Percentiles rank a stretch among this genome's conserved stretches.
phyloP scores from a whole-genome alignment of 306 rosid genomes.

The Abrus precatorius region DNA sequence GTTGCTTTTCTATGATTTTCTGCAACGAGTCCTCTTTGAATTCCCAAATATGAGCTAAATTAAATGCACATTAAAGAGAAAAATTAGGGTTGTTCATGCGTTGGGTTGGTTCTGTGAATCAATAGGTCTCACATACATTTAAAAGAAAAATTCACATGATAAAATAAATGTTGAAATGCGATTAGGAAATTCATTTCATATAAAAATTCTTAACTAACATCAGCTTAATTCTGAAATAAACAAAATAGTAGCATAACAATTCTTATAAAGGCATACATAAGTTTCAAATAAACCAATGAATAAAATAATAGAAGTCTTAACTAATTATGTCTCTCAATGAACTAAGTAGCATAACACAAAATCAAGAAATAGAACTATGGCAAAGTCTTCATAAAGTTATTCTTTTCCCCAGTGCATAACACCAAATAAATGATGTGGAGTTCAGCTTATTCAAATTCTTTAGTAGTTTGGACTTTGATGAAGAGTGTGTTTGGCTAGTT shows the following conservation, averaged over 20 bases:
- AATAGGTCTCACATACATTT: neutral
- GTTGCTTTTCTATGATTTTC: neutral
- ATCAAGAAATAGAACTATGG: neutral
- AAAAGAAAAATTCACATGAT: neutral
- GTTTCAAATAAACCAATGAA: neutral
- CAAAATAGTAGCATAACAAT: neutral
- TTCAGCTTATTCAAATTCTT: constrained; percentile 1
- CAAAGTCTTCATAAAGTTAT: neutral
- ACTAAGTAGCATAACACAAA: neutral
- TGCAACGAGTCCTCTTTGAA: neutral
- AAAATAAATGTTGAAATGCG: neutral
- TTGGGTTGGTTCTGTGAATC: neutral
- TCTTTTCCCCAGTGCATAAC: neutral
- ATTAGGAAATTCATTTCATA: neutral
- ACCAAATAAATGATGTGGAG: neutral
- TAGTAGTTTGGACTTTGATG: neutral
- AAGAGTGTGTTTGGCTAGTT: no score
- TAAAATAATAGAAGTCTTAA: no score
- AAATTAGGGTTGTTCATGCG: neutral
- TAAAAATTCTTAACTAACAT: neutral
- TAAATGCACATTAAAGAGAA: neutral
- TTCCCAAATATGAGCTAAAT: constrained; percentile 5
- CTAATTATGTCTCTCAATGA: neutral
- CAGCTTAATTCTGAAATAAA: neutral
- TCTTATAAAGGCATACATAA: neutral